Conservation (phyloP, 257 asterid genomes). For the Solanum gandarillasii region DNA sequence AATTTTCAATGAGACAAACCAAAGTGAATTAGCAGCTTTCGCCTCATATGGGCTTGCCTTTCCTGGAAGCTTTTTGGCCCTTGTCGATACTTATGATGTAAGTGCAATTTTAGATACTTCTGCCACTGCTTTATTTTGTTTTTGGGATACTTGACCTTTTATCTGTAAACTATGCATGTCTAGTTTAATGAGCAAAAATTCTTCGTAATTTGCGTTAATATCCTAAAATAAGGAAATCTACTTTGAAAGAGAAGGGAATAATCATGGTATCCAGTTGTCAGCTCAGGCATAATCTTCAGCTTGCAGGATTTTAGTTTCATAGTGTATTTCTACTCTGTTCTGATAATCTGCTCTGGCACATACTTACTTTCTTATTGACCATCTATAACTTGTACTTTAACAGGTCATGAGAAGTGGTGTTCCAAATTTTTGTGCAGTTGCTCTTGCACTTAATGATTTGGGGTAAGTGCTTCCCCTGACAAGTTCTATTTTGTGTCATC, state of each 20-base stretch:
- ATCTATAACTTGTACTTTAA: conserved; percentile 3
- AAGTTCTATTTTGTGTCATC: neutral
- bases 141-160: neutral
- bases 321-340: neutral
- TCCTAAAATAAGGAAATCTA: neutral
- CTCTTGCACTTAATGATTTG: conserved; percentile 77
- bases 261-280: neutral
- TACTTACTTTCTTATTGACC: neutral
- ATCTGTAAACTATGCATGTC: neutral
- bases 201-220: neutral
- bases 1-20: conserved; percentile 73
- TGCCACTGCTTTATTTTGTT: neutral
- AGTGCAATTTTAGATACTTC: conserved; percentile 13
- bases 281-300: neutral
- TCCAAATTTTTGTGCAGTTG: conserved; percentile 97
- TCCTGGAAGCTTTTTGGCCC: conserved; percentile 73
- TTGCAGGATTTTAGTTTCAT: neutral
- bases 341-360: neutral
- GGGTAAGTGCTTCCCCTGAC: conserved; percentile 47
- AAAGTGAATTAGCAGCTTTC: conserved; percentile 89
- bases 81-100: conserved; percentile 94
- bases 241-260: neutral
- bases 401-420: conserved; percentile 96
- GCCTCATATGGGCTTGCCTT: conserved; percentile 82
- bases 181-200: neutral